phyloP scores from a whole-genome alignment of 1,284 basidiomycete genomes.

The Papiliotrema fonsecae region DNA sequence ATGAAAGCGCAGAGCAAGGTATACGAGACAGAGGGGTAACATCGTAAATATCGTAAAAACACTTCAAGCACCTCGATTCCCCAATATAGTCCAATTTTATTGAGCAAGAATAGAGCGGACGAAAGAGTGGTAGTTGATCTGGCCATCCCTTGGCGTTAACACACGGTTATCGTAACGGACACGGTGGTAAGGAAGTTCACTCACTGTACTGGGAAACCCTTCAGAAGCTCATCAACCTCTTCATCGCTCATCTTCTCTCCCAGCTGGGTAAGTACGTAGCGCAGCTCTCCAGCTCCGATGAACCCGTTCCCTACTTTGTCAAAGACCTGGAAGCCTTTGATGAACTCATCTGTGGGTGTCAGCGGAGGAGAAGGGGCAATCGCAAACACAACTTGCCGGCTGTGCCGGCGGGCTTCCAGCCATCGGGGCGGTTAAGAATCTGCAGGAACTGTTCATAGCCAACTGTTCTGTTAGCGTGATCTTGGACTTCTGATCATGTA shows the following conservation, averaged over 20 bases:
- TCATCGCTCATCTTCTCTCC: constrained; percentile 98
- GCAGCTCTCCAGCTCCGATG: constrained; percentile 84
- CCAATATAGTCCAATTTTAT: constrained; percentile 45
- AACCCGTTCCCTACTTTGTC: constrained; percentile 97
- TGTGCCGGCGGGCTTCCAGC: constrained; percentile 92
- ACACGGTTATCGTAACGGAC: neutral
- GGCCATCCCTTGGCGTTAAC: constrained; percentile 69
- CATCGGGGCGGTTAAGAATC: constrained; percentile 91
- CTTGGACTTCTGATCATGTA: neutral
- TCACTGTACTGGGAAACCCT: constrained; percentile 56
- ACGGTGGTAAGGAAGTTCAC: constrained; percentile 12
- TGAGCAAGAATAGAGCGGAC: constrained; percentile 86
- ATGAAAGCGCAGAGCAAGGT: too few species aligned
- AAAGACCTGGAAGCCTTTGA: constrained; percentile 98
- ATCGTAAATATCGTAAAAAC: neutral
- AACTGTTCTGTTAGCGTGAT: constrained; percentile 52
- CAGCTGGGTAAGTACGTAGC: constrained; percentile 91
- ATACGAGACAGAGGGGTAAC: too few species aligned
- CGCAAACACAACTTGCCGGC: constrained; percentile 58
- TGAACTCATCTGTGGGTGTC: constrained; percentile 77
- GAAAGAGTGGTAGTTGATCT: constrained; percentile 95
- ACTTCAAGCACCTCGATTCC: too few species aligned
- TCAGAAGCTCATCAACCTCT: constrained; percentile 95
- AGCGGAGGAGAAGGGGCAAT: neutral
- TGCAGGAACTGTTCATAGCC: constrained; percentile 84